A percentile compares a stretch with the other conserved stretches of the same genome.
These are phyloP conservation scores for Flueggea neowawraea DNA, from an alignment of 441 rosid genomes.

Conservation along the genomic window DNA sequence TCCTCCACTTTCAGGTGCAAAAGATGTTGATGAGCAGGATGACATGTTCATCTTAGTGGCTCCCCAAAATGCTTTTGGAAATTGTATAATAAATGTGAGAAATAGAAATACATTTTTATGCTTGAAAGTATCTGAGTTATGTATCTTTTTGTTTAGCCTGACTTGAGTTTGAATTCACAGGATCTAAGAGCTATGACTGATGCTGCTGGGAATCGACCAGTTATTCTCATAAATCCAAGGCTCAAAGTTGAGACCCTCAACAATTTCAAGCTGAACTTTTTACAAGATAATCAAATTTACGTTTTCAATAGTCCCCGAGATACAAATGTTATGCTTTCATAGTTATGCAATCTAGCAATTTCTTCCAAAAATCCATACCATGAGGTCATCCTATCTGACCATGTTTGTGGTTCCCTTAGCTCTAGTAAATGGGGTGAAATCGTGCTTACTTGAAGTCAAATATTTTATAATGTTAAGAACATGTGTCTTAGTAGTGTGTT, in stretches of 20 bases:
- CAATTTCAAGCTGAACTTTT: slow-evolving; percentile 10
- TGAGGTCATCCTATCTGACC: no score
- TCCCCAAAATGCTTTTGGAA: slow-evolving; percentile 97
- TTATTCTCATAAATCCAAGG: slow-evolving; percentile 81
- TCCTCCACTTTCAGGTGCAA: slow-evolving; percentile 42
- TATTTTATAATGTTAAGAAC: no score
- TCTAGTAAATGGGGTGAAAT: no score
- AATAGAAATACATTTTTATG: slow-evolving; percentile 5
- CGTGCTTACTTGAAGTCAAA: no score
- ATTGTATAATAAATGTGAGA: slow-evolving; percentile 87
- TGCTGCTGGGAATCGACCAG: slow-evolving; percentile 87
- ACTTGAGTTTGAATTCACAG: slow-evolving; percentile 33
- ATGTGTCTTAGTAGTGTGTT: no score
- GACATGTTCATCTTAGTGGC: slow-evolving; percentile 90
- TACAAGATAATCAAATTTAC: neutral
- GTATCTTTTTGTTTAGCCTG: slow-evolving; percentile 8
- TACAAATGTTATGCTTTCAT: no score
- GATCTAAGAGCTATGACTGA: slow-evolving; percentile 91
- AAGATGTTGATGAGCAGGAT: slow-evolving; percentile 83
- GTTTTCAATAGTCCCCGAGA: no score
- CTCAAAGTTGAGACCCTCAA: slow-evolving; percentile 53
- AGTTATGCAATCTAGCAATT: no score
- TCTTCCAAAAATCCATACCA: neutral
- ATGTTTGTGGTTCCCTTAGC: no score
- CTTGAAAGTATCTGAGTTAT: slow-evolving; percentile 1